Evolutionary conservation across 179 eudicot genomes (phyloP), one percentile per base, ranked within the genome.

Genomic region (Spergularia azorica): DNA sequence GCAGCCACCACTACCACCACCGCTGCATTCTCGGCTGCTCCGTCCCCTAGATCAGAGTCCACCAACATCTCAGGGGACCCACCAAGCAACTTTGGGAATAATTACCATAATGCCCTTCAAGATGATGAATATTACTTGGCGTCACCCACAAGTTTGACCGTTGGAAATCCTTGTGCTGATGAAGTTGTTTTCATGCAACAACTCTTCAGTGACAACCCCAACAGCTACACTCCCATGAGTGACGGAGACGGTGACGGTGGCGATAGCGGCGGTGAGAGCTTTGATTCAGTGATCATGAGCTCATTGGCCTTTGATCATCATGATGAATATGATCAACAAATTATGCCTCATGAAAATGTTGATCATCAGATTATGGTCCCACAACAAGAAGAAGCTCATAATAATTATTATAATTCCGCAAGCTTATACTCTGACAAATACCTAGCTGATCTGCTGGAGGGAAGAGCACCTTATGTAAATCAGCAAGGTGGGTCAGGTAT

Each of bases 101-200:
- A 26, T 26, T 26, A 26, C 32, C 32, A 26, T 0, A 26, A 26
- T 26, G 9, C 15, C 11, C 26, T 77, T 63, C 67, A 13, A 2
- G 72, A 82, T 2, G 76, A 72, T 56, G 82, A 79, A 2, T 84
- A 82, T 1, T 79, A 51, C 10, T 16, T 17, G 46, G 75, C 61
- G 9, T 67, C 65, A 11, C 43, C 90, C 1, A 64, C 81, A 0
- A 71, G 56, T 41, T 72, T 72, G 0, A 41, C 75, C 68, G 74
- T 85, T 6, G 46, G 59, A 32, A 77, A 79, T 51, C 67, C 87
- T 1, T 70, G 76, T 43, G 88, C 83, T 0, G 94, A 92, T 0
- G 94, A 92, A 65, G 52, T 79, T 62, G 68, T 78, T 51, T 91
- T 89, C 84, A 89, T 91, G 85, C 75, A 77, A 3, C 80, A 64